phyloP scores from a whole-genome alignment of 805 yeast genomes.

The Ogataea philodendri region DNA sequence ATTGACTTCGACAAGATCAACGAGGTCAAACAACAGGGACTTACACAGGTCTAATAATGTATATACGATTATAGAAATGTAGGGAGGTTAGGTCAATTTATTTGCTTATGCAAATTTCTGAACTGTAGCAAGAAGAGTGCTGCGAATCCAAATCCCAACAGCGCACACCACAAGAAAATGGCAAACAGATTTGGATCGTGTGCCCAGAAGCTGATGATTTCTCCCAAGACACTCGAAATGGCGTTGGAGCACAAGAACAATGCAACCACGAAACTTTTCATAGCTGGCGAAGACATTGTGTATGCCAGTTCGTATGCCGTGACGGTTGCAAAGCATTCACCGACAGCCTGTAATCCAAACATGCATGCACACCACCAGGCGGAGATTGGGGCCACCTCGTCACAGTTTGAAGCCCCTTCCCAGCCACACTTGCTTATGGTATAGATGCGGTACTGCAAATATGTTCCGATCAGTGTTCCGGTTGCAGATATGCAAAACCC shows the following conservation, averaged over 20 bases:
- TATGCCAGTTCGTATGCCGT: conserved; percentile 56
- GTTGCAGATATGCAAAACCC: conserved; percentile 47
- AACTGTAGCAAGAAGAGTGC: conserved; percentile 20
- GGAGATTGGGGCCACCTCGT: conserved; percentile 27
- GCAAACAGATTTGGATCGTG: conserved; percentile 40
- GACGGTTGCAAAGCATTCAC: conserved; percentile 51
- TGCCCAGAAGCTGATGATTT: conserved; percentile 37
- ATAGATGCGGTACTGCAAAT: conserved; percentile 45
- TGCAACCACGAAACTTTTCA: conserved; percentile 52
- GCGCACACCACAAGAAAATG: conserved; percentile 37
- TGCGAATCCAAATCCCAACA: conserved; percentile 33
- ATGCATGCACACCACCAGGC: conserved; percentile 35
- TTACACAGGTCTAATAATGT: conserved; percentile 20
- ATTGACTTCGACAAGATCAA: conserved; percentile 70
- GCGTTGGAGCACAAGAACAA: conserved; percentile 40
- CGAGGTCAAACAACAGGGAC: conserved; percentile 37
- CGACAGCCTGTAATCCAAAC: conserved; percentile 46
- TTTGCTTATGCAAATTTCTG: conserved; percentile 14
- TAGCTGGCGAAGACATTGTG: conserved; percentile 47
- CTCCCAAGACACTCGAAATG: conserved; percentile 45
- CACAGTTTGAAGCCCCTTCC: conserved; percentile 26
- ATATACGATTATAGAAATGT: conserved; percentile 5
- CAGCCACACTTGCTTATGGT: conserved; percentile 46
- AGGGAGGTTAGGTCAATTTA: conserved; percentile 6
- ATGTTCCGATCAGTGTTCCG: conserved; percentile 48